Conservation (phyloP, 2,329 filamentous ascomycete species). For the Podosphaera xanthii region DNA sequence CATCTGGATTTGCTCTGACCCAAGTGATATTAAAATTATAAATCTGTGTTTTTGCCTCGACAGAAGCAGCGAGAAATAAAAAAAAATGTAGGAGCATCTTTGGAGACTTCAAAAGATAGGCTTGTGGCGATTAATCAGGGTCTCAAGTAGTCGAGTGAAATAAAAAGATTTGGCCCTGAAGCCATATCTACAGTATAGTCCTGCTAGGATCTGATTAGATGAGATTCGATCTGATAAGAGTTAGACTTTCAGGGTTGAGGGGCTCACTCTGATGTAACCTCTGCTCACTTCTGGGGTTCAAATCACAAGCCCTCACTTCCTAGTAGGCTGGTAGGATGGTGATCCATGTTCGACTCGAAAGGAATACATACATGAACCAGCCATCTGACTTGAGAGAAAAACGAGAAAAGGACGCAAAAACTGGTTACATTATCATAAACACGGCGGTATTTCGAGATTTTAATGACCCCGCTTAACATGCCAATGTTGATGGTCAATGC, state of each 20-base stretch:
- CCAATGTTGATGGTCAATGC: too few relatives aligned
- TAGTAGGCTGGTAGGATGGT: background rate
- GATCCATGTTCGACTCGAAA: background rate
- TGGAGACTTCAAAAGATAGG: background rate
- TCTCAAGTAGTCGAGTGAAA: background rate
- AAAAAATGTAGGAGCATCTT: background rate
- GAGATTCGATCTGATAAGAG: slow-evolving; percentile 1
- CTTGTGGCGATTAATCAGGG: background rate
- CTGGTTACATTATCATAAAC: too few relatives aligned
- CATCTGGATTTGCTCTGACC: slow-evolving; percentile 52
- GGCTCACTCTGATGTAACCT: background rate
- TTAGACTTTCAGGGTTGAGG: background rate
- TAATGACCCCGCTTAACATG: too few relatives aligned
- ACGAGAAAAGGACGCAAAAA: background rate
- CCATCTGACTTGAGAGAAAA: background rate
- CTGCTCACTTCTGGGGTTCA: background rate
- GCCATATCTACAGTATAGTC: background rate
- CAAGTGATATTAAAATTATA: slow-evolving; percentile 50
- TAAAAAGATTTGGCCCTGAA: background rate
- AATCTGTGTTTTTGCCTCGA: slow-evolving; percentile 18
- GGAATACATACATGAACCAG: background rate
- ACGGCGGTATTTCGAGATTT: too few relatives aligned
- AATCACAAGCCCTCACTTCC: background rate
- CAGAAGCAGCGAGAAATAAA: background rate
- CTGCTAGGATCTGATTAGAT: slow-evolving; percentile 2